Evolutionary conservation across 169 alveolate genomes (phyloP).

Genomic region (Blepharisma undulans): DNA sequence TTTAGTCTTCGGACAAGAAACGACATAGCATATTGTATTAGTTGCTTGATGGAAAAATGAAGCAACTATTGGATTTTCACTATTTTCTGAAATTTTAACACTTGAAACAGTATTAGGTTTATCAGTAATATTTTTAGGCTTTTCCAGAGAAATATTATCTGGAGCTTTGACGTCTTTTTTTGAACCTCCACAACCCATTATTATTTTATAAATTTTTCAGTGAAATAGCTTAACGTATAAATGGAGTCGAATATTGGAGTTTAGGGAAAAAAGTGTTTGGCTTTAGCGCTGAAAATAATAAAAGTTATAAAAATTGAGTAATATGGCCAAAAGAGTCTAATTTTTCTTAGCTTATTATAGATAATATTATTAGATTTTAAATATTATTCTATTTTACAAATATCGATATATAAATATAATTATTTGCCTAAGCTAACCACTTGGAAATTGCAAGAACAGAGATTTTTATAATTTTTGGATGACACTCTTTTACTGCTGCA

Average conservation of each 20-base stretch:
- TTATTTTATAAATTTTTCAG: not conserved
- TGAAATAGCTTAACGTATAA: not conserved
- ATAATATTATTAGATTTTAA: too few species aligned
- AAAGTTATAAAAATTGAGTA: too few species aligned
- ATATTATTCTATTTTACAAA: too few species aligned
- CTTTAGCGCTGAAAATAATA: not conserved
- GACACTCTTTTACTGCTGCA: too few species aligned
- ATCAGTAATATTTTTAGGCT: not conserved
- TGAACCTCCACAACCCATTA: not conserved
- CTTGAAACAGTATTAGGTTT: not conserved
- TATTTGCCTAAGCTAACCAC: too few species aligned
- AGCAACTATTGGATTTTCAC: not conserved
- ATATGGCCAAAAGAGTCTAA: too few species aligned
- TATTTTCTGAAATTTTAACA: not conserved
- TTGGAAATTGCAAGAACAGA: too few species aligned
- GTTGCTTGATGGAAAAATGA: slow-evolving; percentile 16
- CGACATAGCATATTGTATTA: slow-evolving; percentile 1
- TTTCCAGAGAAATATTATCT: not conserved
- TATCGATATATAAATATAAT: too few species aligned
- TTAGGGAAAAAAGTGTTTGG: not conserved
- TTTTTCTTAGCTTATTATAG: too few species aligned
- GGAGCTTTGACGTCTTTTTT: not conserved
- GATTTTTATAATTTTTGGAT: too few species aligned
- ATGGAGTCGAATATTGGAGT: not conserved
- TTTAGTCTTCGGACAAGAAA: not conserved